These are phyloP conservation scores for Chlorella ohadii DNA, from an alignment of 139 green algal genomes.

Conservation along the genomic window DNA sequence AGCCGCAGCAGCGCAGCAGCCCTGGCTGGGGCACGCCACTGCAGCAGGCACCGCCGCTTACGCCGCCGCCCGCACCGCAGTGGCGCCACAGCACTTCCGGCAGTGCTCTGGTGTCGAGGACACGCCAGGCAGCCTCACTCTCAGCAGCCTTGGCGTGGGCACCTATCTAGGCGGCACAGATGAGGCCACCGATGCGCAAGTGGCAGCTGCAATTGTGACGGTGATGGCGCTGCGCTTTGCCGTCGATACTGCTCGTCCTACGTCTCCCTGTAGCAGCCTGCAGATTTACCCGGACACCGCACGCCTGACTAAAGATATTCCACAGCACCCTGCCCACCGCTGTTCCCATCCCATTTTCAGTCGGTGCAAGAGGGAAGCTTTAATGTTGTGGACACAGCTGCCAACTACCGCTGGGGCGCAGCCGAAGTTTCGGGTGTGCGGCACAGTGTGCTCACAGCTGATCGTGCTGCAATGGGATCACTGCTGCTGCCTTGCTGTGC, in stretches of 20 bases:
- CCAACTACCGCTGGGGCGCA: conserved; percentile 71
- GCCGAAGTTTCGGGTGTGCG: conserved; percentile 40
- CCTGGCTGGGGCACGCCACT: conserved; percentile 25
- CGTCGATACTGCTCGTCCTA: no score
- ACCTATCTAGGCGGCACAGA: conserved; percentile 78
- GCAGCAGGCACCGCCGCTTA: not conserved
- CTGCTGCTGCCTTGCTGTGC: no score
- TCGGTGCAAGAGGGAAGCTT: conserved; percentile 55
- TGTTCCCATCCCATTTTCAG: conserved; percentile 26
- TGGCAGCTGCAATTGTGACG: conserved; percentile 39
- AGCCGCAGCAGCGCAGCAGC: not conserved
- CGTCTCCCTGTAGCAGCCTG: no score
- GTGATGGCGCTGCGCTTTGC: not conserved
- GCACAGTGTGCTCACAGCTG: no score
- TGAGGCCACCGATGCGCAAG: conserved; percentile 64
- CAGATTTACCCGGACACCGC: no score
- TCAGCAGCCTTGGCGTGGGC: conserved; percentile 70
- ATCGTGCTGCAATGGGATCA: no score
- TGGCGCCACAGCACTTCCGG: not conserved
- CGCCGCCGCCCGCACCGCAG: not conserved
- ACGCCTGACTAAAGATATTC: no score
- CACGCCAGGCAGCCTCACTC: conserved; percentile 36
- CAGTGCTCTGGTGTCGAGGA: conserved; percentile 31
- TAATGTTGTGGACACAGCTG: conserved; percentile 85
- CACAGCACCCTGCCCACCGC: not conserved